Base-by-base conservation (phyloP, 2,329 filamentous ascomycete genomes). In the Talaromyces sp. region DNA sequence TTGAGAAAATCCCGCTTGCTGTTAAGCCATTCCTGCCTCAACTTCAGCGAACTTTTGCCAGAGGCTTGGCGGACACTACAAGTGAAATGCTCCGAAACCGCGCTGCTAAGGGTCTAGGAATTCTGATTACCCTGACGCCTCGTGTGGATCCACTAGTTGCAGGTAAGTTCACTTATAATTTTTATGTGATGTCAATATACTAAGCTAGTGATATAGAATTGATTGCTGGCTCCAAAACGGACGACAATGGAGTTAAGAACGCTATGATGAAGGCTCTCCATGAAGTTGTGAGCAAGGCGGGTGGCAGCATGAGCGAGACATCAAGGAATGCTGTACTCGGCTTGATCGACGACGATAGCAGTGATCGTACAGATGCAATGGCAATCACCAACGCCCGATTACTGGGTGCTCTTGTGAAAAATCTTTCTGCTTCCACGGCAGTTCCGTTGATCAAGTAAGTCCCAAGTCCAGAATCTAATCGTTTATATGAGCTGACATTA, bases 241-340 rank as follows among this genome's bases (percentile, higher is more conserved):
- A 85, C 1, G 93, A 98, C 71, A 72, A 86, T 6, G 93, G 93
- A 53, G 95, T 99, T 65, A 91, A 87, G 77, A 95, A 90, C 66
- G 95, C 95, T 30, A 99, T 99, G 95, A 84, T 99, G 70, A 96
- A 96, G 80, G 95, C 95, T 3, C 79, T 99, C 53, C 97, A 96
- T 72, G 93, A 98, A 72, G 95, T 99, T 32, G 89, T 99, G 63
- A 93, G 91, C 81, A 96, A 96, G 77, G 93, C 93, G 19, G 95
- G 95, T 59, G 83, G 84, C 62, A 97, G 93, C 77, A 99, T 99
- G 95, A 93, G 91, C 69, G 95, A 98, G 70, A 80, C 88, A 25
- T 97, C 93, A 55, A 88, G 93, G 60, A 85, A 87, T 63, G 88
- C 93, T n/a, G 92, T 99, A 28, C 81, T 99, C 55, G 85, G 86